These are phyloP conservation scores for Emergomyces africanus DNA, from an alignment of 2,329 filamentous ascomycete genomes.

Conservation along the genomic window DNA sequence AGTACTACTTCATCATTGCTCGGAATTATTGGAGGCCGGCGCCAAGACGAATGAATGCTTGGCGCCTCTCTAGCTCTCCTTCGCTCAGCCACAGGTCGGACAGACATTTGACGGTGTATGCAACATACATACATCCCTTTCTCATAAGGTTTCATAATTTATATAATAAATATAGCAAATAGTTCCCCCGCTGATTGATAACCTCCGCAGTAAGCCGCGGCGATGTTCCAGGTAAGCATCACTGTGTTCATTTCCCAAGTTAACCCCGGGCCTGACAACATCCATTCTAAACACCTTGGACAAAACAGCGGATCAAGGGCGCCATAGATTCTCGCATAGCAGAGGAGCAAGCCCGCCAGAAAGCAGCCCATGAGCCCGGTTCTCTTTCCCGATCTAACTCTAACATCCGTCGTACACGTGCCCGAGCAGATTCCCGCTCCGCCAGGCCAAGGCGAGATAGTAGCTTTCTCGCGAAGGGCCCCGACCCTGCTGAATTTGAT, in stretches of 20 bases:
- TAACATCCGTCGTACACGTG: slow-evolving; percentile 16
- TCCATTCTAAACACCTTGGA: neutral
- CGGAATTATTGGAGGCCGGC: too few relatives aligned
- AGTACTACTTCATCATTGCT: too few relatives aligned
- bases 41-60: neutral
- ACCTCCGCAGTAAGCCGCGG: neutral
- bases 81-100: neutral
- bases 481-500: slow-evolving; percentile 81
- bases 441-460: slow-evolving; percentile 24
- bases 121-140: neutral
- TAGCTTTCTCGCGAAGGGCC: slow-evolving; percentile 40
- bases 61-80: neutral
- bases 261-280: slow-evolving; percentile 1
- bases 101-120: neutral
- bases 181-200: neutral
- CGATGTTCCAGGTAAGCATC: slow-evolving; percentile 21
- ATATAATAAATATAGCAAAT: neutral
- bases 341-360: slow-evolving; percentile 78
- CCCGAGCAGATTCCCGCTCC: slow-evolving; percentile 12
- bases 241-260: neutral
- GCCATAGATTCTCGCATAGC: slow-evolving; percentile 79
- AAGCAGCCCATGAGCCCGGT: slow-evolving; percentile 30
- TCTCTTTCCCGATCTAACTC: slow-evolving; percentile 33
- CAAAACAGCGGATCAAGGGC: slow-evolving; percentile 59
- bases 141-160: neutral